Evolutionary conservation across 202 grass and related monocot genomes (phyloP), one percentile per base, ranked within the genome.

Genomic region (Alloteropsis angusta): DNA sequence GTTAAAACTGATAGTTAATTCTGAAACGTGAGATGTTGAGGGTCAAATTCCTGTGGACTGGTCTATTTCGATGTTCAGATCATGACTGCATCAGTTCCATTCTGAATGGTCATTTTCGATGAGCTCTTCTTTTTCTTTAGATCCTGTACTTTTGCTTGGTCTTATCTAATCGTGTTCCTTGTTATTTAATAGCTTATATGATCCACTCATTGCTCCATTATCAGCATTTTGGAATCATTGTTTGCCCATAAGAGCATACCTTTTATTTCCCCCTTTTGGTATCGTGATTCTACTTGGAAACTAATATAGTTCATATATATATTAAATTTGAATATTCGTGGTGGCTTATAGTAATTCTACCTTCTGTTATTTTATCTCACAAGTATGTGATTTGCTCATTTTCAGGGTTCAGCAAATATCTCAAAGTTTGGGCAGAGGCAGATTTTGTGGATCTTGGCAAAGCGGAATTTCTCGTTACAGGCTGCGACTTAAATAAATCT

Each of bases 241-340:
- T 73, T 72, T 82, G 59, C 65, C 22, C 67, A 68, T 52, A 68
- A 60, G 38, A 11, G 48, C 65, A 66, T 49, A 50, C 63, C 15
- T 85, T 65, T 81, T 72, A 76, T 76, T 71, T 81, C 56, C 82
- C 77, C 18, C 58, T 84, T 85, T 52, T 76, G 65, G 71, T 85
- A 72, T 72, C 77, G 72, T 23, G 57, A 58, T 88, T 85, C 77
- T 77, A 34, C 77, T 88, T 85, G 77, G 21, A 35, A 39, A 70
- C 71, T 17, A 42, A 35, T 11, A 19, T 57, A 21, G 37, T 70
- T 75, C 26, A 57, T 52, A 71, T 30, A 4, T 19, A 70, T 73
- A 71, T 32, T 19, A 50, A 21, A n/a, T 21, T 46, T 71, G 56
- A 43, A 56, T 32, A 46, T 58, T 58, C 62, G 35, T 17, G 53